A percentile compares a stretch with the other conserved stretches of the same genome.
These are phyloP conservation scores for Schrenkiella parvula DNA, from an alignment of 345 rosid species.

Conservation along the genomic window DNA sequence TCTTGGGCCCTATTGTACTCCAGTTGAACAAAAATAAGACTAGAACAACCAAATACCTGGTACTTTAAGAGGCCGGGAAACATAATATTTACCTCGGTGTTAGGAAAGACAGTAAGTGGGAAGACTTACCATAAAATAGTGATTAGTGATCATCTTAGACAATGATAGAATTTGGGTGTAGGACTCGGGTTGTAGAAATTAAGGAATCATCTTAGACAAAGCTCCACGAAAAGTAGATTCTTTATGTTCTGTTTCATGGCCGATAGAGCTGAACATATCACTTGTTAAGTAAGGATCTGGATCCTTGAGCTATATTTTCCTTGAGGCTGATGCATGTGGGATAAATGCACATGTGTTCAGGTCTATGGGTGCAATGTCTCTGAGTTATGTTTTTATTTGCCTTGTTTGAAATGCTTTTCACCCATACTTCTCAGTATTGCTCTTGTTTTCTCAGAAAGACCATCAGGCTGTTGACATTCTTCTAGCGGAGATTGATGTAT, in stretches of 20 bases:
- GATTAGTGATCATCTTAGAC: not conserved
- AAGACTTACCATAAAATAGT: slow-evolving; percentile 1
- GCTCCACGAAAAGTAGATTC: not conserved
- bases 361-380: not conserved
- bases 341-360: not conserved
- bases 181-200: slow-evolving; percentile 5
- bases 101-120: slow-evolving; percentile 3
- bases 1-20: slow-evolving; percentile 5
- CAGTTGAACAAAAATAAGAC: slow-evolving; percentile 3
- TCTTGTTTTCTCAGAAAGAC: slow-evolving; percentile 62
- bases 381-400: slow-evolving; percentile 7
- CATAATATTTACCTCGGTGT: not conserved
- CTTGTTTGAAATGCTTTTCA: slow-evolving; percentile 11
- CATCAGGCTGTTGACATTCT: slow-evolving; percentile 99
- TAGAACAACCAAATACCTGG: slow-evolving; percentile 8
- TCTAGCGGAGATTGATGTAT: slow-evolving; percentile 93
- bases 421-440: slow-evolving; percentile 11
- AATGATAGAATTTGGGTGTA: not conserved
- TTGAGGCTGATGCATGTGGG: slow-evolving; percentile 20
- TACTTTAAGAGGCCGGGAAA: not conserved
- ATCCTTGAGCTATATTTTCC: slow-evolving; percentile 13
- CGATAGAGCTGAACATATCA: not conserved
- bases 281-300: not conserved
- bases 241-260: not conserved
- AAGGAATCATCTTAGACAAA: slow-evolving; percentile 5